These are phyloP conservation scores for Penicillium cataractarum DNA, from an alignment of 495 filamentous ascomycete genomes.

Conservation along the genomic window DNA sequence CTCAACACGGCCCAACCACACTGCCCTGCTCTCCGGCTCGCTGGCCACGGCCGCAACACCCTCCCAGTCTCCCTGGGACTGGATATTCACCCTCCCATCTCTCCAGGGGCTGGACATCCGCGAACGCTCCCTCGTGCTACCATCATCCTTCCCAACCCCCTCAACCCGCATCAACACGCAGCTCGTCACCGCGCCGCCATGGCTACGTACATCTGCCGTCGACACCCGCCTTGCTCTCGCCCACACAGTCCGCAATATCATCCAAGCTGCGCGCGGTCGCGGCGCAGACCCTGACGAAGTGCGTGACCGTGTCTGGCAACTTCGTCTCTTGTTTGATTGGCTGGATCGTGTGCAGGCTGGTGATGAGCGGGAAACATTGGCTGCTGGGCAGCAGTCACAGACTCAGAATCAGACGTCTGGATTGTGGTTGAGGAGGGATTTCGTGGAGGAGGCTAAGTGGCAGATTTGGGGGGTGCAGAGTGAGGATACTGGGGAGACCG, in stretches of 20 bases:
- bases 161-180: slow-evolving; percentile 36
- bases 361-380: slow-evolving; percentile 39
- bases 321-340: slow-evolving; percentile 83
- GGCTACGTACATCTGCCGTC: slow-evolving; percentile 66
- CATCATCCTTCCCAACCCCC: slow-evolving; percentile 50
- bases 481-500: slow-evolving; percentile 63
- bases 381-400: slow-evolving; percentile 29
- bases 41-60: slow-evolving; percentile 42
- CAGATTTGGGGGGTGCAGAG: slow-evolving; percentile 59
- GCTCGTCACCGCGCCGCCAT: slow-evolving; percentile 40
- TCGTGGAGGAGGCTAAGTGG: slow-evolving; percentile 50
- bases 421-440: slow-evolving; percentile 46
- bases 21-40: slow-evolving; percentile 24
- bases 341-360: slow-evolving; percentile 53
- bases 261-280: slow-evolving; percentile 39
- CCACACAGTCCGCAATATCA: slow-evolving; percentile 61
- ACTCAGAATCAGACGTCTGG: slow-evolving; percentile 36
- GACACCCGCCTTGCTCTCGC: slow-evolving; percentile 77
- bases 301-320: slow-evolving; percentile 71
- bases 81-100: slow-evolving; percentile 70
- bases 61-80: slow-evolving; percentile 61
- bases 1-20: slow-evolving; percentile 29
- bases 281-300: slow-evolving; percentile 44
- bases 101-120: slow-evolving; percentile 71
- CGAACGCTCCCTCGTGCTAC: slow-evolving; percentile 75